Percentiles rank a stretch among this genome's conserved stretches.
These are phyloP conservation scores for Daldinia grandis DNA, from an alignment of 495 filamentous ascomycete genomes.

Conservation along the genomic window DNA sequence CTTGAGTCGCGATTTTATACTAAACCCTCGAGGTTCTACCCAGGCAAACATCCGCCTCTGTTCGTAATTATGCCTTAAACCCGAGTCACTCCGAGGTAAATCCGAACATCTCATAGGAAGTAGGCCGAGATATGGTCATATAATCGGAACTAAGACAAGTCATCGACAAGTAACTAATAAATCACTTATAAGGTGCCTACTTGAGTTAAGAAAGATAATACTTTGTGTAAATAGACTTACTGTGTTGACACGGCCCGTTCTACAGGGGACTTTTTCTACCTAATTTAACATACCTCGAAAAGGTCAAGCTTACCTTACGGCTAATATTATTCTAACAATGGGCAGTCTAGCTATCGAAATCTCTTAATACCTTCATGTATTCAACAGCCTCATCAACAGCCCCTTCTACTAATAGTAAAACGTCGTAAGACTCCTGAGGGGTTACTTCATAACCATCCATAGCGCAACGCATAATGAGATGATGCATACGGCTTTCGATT, in stretches of 20 bases:
- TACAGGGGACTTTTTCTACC: background rate
- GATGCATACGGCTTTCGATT: constrained; percentile 1
- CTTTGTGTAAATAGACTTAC: background rate
- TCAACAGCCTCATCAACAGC: background rate
- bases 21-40: background rate
- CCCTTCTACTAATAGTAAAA: background rate
- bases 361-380: constrained; percentile 1
- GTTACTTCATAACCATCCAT: constrained; percentile 2
- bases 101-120: background rate
- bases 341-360: background rate
- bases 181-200: too few species aligned
- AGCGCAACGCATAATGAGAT: constrained; percentile 1
- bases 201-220: too few species aligned
- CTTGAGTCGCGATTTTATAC: background rate
- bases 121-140: background rate
- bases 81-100: constrained; percentile 25
- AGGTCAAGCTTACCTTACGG: background rate
- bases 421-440: constrained; percentile 13
- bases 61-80: constrained; percentile 8
- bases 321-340: background rate
- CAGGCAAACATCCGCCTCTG: background rate
- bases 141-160: too few species aligned
- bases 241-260: background rate
- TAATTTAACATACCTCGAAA: background rate
- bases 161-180: too few species aligned